Base-by-base conservation (phyloP, 352 stramenopile genomes). In the Pythium aquatile region DNA sequence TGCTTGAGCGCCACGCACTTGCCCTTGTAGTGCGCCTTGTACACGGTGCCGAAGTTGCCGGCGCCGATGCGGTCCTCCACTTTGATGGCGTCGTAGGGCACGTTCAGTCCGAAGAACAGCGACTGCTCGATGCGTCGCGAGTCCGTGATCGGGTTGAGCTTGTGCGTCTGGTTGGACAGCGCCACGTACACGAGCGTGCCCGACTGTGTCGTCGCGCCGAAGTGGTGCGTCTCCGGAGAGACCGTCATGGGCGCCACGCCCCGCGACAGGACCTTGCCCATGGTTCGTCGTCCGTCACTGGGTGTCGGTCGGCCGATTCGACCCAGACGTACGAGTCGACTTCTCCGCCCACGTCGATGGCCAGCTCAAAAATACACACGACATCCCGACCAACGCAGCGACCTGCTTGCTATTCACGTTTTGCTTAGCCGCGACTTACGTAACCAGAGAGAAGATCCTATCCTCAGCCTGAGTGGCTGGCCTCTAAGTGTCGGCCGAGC, bases 31-130 rank as follows among this genome's bases (percentile, higher is more conserved):
- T 85, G 75, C 2, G 79, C 83, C 60, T 90, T 88, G 73, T 90
- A 92, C n/a, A 92, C 81, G 5, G 87, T 80, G 29, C 83, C 83
- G 62, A 92, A 92, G 55, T 85, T 92, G 51, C 83, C 81, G 16
- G 76, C 82, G 37, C 81, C 83, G 60, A 92, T 85, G 67, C 82
- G 76, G 51, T 78, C 76, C 51, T 88, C 78, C 40, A 92, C 79
- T 63, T 75, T 65, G 57, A 92, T 88, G 37, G 89, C 79, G 9
- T 85, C 74, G 47, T 88, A 85, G 39, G 67, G 74, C 26, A 92
- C 76, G 26, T 87, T 87, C 30, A 88, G 65, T 0, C 81, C 81
- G 46, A 90, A 90, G 73, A 88, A 92, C 13, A 89, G 55, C 11
- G 67, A 77, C 55, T 82, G 72, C 26, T 88, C 79, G 52, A 89